Conservation (phyloP, 2,329 filamentous ascomycete species). For the Pyrenophora seminiperda region DNA sequence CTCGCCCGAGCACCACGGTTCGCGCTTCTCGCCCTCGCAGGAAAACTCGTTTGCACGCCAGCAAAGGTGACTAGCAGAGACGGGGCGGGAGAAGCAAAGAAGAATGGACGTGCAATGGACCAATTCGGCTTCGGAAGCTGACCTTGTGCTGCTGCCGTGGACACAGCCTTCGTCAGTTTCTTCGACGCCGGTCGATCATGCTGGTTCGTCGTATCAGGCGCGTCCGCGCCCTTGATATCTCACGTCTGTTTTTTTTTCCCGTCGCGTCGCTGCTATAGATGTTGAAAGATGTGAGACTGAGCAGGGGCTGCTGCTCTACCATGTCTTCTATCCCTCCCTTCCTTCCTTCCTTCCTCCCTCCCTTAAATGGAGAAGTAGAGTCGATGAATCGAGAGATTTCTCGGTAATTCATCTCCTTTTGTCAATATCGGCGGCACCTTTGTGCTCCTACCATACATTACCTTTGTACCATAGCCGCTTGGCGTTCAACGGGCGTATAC, state of each 20-base stretch:
- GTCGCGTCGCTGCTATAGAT: constrained; percentile 8
- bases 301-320: neutral
- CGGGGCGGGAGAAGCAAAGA: constrained; percentile 39
- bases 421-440: no score
- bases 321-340: neutral
- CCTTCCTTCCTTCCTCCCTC: no score
- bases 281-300: neutral
- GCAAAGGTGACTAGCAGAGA: constrained; percentile 41
- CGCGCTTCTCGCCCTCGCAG: constrained; percentile 34
- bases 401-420: no score
- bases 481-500: constrained; percentile 8
- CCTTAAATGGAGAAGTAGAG: no score
- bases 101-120: constrained; percentile 48
- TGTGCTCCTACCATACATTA: neutral
- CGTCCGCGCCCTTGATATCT: neutral
- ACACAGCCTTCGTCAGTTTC: constrained; percentile 35
- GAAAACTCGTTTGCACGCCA: constrained; percentile 33
- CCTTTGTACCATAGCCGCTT: constrained; percentile 5
- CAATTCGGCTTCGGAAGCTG: constrained; percentile 40
- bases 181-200: constrained; percentile 29
- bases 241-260: constrained; percentile 2
- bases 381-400: no score
- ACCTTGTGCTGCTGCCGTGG: constrained; percentile 40
- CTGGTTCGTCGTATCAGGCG: constrained; percentile 1
- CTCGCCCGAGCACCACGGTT: constrained; percentile 15